These are phyloP conservation scores for Rhytidiadelphus loreus DNA, from an alignment of 225 moss, liverwort and hornwort genomes.

Conservation along the genomic window DNA sequence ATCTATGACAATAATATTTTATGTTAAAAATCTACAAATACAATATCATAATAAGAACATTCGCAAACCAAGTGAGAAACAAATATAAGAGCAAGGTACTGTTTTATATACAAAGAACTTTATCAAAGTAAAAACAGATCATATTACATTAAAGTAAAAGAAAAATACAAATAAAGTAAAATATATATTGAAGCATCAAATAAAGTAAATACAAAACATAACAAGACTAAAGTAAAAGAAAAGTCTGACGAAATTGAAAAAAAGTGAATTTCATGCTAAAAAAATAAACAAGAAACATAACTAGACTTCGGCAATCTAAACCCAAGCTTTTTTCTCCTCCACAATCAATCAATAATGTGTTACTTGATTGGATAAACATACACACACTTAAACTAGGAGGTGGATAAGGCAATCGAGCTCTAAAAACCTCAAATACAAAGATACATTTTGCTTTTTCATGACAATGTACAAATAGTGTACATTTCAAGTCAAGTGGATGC, in stretches of 20 bases:
- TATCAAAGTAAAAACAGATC: not conserved
- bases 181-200: not conserved
- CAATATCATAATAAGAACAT: not conserved
- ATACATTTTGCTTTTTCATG: not conserved
- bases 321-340: accelerated
- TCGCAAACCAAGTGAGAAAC: not conserved
- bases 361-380: no score
- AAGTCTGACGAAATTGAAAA: not conserved
- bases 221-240: not conserved
- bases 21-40: not conserved
- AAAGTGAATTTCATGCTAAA: not conserved
- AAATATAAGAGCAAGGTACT: not conserved
- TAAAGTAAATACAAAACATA: not conserved
- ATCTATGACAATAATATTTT: not conserved
- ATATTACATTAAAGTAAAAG: not conserved
- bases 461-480: not conserved
- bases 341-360: not conserved
- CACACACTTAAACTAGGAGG: no score
- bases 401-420: no score
- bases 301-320: not conserved
- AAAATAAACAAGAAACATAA: not conserved
- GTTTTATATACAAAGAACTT: not conserved
- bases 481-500: accelerated
- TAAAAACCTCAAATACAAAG: not conserved
- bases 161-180: not conserved